Conservation (phyloP, 345 rosid genomes). For the Lepidium aucheri region DNA sequence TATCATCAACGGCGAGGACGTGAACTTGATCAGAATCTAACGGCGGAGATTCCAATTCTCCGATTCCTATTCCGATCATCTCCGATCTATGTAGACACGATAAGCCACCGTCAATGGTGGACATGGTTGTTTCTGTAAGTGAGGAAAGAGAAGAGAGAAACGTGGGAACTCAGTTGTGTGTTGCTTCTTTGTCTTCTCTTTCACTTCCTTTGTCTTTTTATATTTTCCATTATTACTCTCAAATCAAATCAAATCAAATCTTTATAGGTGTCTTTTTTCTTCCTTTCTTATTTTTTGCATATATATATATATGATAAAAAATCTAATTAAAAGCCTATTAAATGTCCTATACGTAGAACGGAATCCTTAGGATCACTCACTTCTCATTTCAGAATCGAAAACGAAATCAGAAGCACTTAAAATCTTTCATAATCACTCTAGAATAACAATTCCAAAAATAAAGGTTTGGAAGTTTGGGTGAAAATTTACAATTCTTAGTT, state of each 20-base stretch:
- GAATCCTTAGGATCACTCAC: too few species aligned
- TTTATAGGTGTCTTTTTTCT: neutral
- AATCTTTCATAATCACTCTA: too few species aligned
- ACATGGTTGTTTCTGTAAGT: neutral
- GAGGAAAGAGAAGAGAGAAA: neutral
- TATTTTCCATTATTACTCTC: neutral
- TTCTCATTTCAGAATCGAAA: too few species aligned
- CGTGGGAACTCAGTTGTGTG: neutral
- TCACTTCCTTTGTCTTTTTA: neutral
- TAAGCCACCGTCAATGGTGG: conserved; percentile 38
- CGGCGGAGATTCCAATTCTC: conserved; percentile 34
- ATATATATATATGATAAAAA: too few species aligned
- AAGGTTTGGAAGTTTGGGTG: too few species aligned
- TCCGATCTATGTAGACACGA: conserved; percentile 40
- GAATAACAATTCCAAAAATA: too few species aligned
- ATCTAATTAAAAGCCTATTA: too few species aligned
- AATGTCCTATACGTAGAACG: too few species aligned
- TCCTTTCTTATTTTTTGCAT: neutral
- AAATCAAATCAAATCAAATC: neutral
- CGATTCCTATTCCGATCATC: conserved; percentile 24
- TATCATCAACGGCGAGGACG: conserved; percentile 91
- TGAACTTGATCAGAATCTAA: conserved; percentile 53
- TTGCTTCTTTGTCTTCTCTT: neutral
- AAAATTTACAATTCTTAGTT: too few species aligned
- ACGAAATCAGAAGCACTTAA: too few species aligned